These are phyloP conservation scores for Chaetomiaceae sp. DNA, from an alignment of 2,329 filamentous ascomycete species.

Conservation along the genomic window DNA sequence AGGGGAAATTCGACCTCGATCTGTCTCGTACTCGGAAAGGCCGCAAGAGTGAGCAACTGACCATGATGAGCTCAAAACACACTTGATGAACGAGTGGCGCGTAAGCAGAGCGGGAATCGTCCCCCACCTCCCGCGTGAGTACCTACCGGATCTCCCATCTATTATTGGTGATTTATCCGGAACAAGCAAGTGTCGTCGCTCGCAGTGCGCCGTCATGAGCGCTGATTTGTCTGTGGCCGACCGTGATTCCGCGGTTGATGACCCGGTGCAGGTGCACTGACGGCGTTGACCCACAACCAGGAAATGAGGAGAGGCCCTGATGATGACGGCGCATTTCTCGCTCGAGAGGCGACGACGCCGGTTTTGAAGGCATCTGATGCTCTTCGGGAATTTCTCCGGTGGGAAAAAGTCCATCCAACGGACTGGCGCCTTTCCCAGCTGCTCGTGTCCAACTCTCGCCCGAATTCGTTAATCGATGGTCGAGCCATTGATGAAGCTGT, in stretches of 20 bases:
- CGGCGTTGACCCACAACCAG: constrained; percentile 4
- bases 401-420: background rate
- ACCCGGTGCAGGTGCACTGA: constrained; percentile 1
- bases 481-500: no score
- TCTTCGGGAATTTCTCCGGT: background rate
- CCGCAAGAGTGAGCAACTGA: background rate
- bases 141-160: no score
- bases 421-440: background rate
- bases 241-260: background rate
- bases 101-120: no score
- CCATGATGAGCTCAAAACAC: background rate
- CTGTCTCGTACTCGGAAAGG: background rate
- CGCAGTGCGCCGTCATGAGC: background rate
- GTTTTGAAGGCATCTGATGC: no score
- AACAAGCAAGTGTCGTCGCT: background rate
- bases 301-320: background rate
- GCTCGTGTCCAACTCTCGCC: no score
- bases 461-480: background rate
- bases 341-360: no score
- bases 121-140: no score
- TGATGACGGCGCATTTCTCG: no score
- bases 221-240: constrained; percentile 3
- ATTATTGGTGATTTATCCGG: constrained; percentile 14
- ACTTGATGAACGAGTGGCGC: background rate
- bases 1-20: background rate